Percentiles rank a stretch among this genome's conserved stretches.
Evolutionary conservation across 73 alveolate species (phyloP).

Genomic region (Paramecium primaurelia): DNA sequence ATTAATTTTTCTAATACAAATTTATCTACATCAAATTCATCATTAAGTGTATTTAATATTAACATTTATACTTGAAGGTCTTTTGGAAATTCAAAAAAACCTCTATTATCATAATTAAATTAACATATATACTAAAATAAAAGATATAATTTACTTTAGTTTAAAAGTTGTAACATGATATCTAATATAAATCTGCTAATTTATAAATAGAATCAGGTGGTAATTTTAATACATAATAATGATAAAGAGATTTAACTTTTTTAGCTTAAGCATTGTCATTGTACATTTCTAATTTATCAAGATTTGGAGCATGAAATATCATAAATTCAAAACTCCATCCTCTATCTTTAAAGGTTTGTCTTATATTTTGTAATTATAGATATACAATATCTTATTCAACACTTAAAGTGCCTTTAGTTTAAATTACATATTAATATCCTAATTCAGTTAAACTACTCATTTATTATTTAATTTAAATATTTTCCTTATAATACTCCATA

Average conservation of each 20-base stretch:
- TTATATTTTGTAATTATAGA: neutral
- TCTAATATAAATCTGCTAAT: neutral
- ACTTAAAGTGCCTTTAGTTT: neutral
- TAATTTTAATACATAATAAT: constrained; percentile 19
- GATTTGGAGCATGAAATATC: constrained; percentile 12
- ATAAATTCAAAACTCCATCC: constrained; percentile 18
- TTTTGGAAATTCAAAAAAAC: constrained; percentile 13
- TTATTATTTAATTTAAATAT: neutral
- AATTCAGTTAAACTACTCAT: constrained; percentile 5
- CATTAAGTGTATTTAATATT: neutral
- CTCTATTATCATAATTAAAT: neutral
- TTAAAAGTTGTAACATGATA: neutral
- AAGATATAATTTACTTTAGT: neutral
- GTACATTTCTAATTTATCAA: neutral
- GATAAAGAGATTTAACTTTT: neutral
- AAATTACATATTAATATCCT: neutral
- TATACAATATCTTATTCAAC: neutral
- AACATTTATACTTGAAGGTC: neutral
- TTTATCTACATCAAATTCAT: constrained; percentile 34
- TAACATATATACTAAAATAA: neutral
- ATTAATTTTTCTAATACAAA: neutral
- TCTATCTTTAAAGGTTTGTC: neutral
- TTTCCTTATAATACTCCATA: neutral
- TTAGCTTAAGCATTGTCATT: neutral
- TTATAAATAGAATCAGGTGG: constrained; percentile 14